Percentiles rank a stretch among this genome's conserved stretches.
phyloP scores from a whole-genome alignment of 2,329 filamentous ascomycete species.

The Fusarium sp. region DNA sequence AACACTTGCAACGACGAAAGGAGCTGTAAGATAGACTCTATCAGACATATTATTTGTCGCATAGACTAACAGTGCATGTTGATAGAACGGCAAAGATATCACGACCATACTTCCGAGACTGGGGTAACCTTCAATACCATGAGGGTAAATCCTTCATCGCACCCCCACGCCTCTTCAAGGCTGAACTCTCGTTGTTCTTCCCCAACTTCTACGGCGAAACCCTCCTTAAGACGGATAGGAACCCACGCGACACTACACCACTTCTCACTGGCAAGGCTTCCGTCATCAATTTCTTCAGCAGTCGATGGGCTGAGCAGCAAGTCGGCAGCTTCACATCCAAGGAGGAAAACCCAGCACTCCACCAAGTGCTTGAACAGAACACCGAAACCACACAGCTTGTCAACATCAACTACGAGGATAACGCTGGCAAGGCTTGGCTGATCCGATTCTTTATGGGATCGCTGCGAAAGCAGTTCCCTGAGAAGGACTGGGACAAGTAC shows the following conservation, averaged over 20 bases:
- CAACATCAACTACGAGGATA: conserved; percentile 91
- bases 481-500: conserved; percentile 69
- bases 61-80: conserved; percentile 9
- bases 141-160: conserved; percentile 93
- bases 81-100: conserved; percentile 77
- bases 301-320: conserved; percentile 87
- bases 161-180: conserved; percentile 85
- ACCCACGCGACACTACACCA: conserved; percentile 77
- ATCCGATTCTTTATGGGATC: conserved; percentile 67
- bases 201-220: conserved; percentile 90
- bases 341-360: conserved; percentile 76
- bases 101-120: conserved; percentile 96
- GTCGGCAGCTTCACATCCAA: conserved; percentile 76
- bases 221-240: conserved; percentile 66
- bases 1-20: conserved; percentile 80
- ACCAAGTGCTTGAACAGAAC: conserved; percentile 67
- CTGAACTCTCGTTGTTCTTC: conserved; percentile 87
- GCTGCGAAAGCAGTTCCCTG: conserved; percentile 62
- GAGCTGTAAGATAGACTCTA: conserved; percentile 69
- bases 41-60: background rate
- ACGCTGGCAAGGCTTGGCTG: conserved; percentile 72
- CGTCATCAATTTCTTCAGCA: conserved; percentile 84
- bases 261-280: conserved; percentile 78
- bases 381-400: conserved; percentile 76
- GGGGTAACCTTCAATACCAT: conserved; percentile 83